Evolutionary conservation across 805 yeast genomes (phyloP), one percentile per base, ranked within the genome.

Genomic region (Candida sithepensis): DNA sequence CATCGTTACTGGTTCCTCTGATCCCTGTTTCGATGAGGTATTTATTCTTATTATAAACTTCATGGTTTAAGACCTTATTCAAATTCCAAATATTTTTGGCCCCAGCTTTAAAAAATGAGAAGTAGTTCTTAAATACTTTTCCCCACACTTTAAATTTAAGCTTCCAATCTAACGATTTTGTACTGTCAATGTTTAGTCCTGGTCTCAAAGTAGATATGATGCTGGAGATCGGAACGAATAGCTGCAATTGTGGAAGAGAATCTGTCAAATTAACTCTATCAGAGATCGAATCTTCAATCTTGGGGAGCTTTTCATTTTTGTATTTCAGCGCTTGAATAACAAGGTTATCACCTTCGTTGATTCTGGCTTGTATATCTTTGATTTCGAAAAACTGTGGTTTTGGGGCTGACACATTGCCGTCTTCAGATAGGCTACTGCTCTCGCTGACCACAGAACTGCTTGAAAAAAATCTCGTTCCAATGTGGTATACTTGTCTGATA

Each of bases 81-180:
- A 80, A 79, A 1, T 61, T 51, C 79, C 84, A 81, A 0, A 83
- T 76, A 52, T 76, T 77, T 19, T 67, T 61, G 2, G 84, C 69
- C 1, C 92, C 91, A 2, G 67, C 60, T 50, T 76, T 75, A 66
- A 84, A 85, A 59, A 83, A 82, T 5, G 61, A 61, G 37, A 82
- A 47, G 30, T 61, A 61, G 32, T 45, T 51, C 21, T 56, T 59
- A 23, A 52, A 47, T 20, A 53, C 45, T 24, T 58, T 51, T 42
- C 59, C 64, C 30, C 45, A 44, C 2, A 52, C 39, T 8, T 49
- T 44, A 4, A 48, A 18, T 1, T 37, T 39, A 33, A 51, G 52
- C 43, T 38, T 42, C 7, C 26, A 24, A 8, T 37, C 46, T 8
- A 4, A 55, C 23, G 34, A 50, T 45, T 23, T 34, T 12, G 10